Evolutionary conservation across 2,329 filamentous ascomycete species (phyloP).

Genomic region (Nothophoma quercina): DNA sequence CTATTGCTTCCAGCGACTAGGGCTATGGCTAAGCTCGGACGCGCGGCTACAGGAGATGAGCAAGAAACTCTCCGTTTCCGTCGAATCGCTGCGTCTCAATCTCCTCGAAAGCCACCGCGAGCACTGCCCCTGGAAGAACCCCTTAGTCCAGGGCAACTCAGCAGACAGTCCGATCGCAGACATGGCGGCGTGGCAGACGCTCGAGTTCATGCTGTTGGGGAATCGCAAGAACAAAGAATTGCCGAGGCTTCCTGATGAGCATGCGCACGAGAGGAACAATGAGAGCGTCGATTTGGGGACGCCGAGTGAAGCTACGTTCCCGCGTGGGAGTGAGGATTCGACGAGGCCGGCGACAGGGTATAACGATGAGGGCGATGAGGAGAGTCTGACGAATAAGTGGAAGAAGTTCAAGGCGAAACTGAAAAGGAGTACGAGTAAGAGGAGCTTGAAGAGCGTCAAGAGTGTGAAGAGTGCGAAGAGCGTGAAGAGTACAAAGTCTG

Average conservation of each 20-base stretch:
- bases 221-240: slow-evolving; percentile 7
- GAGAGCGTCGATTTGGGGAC: slow-evolving; percentile 37
- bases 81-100: slow-evolving; percentile 44
- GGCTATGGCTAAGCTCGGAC: slow-evolving; percentile 83
- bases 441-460: slow-evolving; percentile 44
- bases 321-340: slow-evolving; percentile 14
- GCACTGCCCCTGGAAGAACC: slow-evolving; percentile 53
- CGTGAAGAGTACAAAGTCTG: slow-evolving; percentile 22
- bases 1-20: slow-evolving; percentile 86
- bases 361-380: slow-evolving; percentile 22
- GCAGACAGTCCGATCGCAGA: slow-evolving; percentile 39
- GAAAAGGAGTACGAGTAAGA: slow-evolving; percentile 43
- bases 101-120: slow-evolving; percentile 50
- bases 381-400: slow-evolving; percentile 42
- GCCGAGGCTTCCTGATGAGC: background rate
- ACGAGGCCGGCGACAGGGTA: slow-evolving; percentile 2
- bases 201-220: slow-evolving; percentile 42
- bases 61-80: slow-evolving; percentile 40
- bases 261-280: slow-evolving; percentile 18
- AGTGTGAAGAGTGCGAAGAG: slow-evolving; percentile 43
- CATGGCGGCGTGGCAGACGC: slow-evolving; percentile 47
- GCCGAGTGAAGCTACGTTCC: slow-evolving; percentile 29
- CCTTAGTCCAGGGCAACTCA: slow-evolving; percentile 41
- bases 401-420: slow-evolving; percentile 47
- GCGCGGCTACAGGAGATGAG: slow-evolving; percentile 44